Evolutionary conservation across 345 rosid species (phyloP).

Genomic region (Dipteronia dyeriana): DNA sequence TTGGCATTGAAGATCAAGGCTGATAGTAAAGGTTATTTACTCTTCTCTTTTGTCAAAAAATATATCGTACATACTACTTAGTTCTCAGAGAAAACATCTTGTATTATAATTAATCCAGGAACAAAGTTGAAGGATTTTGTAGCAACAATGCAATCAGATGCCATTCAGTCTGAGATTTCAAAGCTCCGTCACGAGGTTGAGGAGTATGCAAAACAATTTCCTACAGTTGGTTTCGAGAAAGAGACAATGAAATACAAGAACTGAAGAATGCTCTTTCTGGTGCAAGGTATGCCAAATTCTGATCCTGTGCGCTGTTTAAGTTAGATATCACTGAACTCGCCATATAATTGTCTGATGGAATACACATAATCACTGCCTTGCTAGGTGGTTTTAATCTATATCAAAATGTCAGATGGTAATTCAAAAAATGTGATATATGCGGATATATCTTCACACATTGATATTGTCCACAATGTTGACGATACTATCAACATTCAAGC

Average conservation of each 20-base stretch:
- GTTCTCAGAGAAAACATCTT: constrained; percentile 2
- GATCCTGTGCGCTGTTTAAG: neutral
- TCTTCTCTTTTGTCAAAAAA: neutral
- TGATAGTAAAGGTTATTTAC: constrained; percentile 55
- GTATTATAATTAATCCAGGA: constrained; percentile 43
- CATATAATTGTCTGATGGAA: neutral
- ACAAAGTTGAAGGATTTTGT: constrained; percentile 85
- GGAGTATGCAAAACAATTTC: constrained; percentile 81
- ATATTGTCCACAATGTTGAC: neutral
- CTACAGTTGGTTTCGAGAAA: constrained; percentile 89
- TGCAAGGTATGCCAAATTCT: constrained; percentile 28
- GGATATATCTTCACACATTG: neutral
- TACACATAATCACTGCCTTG: neutral
- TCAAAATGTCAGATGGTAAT: constrained; percentile 4
- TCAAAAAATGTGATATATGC: neutral
- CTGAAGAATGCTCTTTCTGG: constrained; percentile 30
- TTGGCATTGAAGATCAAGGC: constrained; percentile 82
- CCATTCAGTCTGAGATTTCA: constrained; percentile 59
- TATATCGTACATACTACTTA: neutral
- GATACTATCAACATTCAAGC: too few relatives aligned
- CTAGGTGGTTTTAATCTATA: neutral
- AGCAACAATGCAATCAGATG: constrained; percentile 64
- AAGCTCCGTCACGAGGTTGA: constrained; percentile 70
- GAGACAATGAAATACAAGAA: constrained; percentile 84
- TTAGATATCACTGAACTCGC: neutral